phyloP scores from a whole-genome alignment of 164 flowering plant species.

The Vitis rupestris region DNA sequence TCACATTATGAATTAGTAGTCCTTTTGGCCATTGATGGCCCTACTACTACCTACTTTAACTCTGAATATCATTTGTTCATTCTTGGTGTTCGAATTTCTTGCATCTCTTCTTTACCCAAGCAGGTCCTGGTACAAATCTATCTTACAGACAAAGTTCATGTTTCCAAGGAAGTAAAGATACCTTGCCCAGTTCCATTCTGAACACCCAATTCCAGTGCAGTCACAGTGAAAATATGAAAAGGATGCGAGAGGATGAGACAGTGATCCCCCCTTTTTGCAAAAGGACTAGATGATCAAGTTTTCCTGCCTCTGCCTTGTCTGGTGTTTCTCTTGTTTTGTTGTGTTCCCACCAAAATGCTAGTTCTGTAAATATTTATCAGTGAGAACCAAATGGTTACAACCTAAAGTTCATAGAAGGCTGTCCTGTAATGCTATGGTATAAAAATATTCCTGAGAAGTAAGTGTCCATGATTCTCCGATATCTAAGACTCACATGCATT shows the following conservation, averaged over 20 bases:
- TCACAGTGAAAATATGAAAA: conserved; percentile 25
- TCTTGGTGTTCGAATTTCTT: not conserved
- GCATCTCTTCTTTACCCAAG: not conserved
- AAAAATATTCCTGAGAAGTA: too few relatives aligned
- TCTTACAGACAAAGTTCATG: conserved; percentile 8
- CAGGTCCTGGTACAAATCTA: not conserved
- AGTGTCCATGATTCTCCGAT: too few relatives aligned
- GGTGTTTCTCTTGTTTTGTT: not conserved
- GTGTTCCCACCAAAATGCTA: not conserved
- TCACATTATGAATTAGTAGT: too few relatives aligned
- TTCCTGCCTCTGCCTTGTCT: not conserved
- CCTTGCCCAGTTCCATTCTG: conserved; percentile 1
- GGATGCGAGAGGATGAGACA: conserved; percentile 38
- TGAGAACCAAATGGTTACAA: not conserved
- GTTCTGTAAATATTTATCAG: not conserved
- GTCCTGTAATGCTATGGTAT: too few relatives aligned
- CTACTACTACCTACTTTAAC: too few relatives aligned
- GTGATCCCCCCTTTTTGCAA: conserved; percentile 25
- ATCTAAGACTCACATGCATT: too few relatives aligned
- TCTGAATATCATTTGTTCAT: not conserved
- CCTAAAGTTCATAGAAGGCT: too few relatives aligned
- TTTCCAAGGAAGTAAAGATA: not conserved
- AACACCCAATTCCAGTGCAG: conserved; percentile 18
- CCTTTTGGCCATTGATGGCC: not conserved
- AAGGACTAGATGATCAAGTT: conserved; percentile 22